Conservation (phyloP, 257 asterid species). For the Ilex asprella region DNA sequence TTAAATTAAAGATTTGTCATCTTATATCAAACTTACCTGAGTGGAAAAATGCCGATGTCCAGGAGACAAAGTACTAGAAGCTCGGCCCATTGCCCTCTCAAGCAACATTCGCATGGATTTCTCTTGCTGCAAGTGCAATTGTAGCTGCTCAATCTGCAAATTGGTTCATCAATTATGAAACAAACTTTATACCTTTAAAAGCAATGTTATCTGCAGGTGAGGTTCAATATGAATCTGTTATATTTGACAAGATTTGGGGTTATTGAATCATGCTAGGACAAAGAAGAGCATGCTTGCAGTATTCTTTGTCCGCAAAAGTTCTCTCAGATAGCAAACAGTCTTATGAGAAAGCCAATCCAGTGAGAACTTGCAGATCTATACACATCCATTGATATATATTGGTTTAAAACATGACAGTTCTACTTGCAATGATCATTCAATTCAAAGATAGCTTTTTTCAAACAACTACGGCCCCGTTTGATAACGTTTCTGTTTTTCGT, state of each 20-base stretch:
- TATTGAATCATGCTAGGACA: not conserved
- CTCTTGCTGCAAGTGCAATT: constrained; percentile 48
- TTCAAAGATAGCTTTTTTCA: too few relatives aligned
- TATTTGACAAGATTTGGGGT: not conserved
- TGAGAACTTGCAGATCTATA: too few relatives aligned
- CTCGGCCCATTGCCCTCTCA: constrained; percentile 62
- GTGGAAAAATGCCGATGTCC: constrained; percentile 56
- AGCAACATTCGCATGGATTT: constrained; percentile 53
- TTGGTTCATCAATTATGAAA: not conserved
- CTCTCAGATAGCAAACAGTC: too few relatives aligned
- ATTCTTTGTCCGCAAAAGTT: not conserved
- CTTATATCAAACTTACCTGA: constrained; percentile 26
- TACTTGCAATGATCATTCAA: too few relatives aligned
- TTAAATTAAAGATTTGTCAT: not conserved
- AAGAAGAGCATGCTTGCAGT: not conserved
- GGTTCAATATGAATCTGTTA: not conserved
- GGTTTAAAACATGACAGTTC: too few relatives aligned
- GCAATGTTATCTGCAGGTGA: not conserved
- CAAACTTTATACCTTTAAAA: not conserved
- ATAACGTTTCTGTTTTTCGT: too few relatives aligned
- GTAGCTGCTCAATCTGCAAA: constrained; percentile 49
- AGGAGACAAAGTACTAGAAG: constrained; percentile 60
- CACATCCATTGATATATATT: too few relatives aligned
- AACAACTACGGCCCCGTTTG: too few relatives aligned
- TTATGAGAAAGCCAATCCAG: too few relatives aligned